Evolutionary conservation across 305 asterid genomes (phyloP).

Genomic region (Salvia sclarea): DNA sequence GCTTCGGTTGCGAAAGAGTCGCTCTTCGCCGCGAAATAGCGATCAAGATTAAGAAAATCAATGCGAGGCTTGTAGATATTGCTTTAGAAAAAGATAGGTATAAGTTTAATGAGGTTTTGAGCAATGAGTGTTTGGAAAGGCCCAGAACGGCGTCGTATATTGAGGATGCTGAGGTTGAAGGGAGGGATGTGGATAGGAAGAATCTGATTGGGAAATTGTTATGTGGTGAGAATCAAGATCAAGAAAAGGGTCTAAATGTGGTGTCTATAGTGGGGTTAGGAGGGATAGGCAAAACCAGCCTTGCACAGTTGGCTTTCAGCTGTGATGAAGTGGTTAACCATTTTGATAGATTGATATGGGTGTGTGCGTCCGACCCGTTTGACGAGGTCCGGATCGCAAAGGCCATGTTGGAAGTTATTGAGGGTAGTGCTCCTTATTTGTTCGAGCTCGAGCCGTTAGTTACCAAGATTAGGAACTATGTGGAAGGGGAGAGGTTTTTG

Average conservation of each 20-base stretch:
- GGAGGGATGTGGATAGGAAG: conserved; percentile 45
- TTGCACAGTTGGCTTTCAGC: conserved; percentile 50
- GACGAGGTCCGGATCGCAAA: conserved; percentile 49
- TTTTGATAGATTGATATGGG: conserved; percentile 49
- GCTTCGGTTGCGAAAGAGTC: conserved; percentile 36
- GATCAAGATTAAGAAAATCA: conserved; percentile 43
- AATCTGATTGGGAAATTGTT: conserved; percentile 41
- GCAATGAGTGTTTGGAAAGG: conserved; percentile 26
- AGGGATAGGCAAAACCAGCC: conserved; percentile 62
- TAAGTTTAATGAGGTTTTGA: conserved; percentile 28
- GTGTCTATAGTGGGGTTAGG: conserved; percentile 50
- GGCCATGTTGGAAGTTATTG: conserved; percentile 50
- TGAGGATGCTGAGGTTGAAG: conserved; percentile 40
- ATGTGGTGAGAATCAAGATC: conserved; percentile 28
- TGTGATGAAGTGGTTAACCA: conserved; percentile 22
- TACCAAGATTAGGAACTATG: conserved; percentile 29
- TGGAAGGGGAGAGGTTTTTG: conserved; percentile 43
- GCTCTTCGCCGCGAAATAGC: conserved; percentile 54
- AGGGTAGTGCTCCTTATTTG: conserved; percentile 37
- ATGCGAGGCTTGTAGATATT: conserved; percentile 44
- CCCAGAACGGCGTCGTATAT: conserved; percentile 41
- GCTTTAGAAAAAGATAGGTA: conserved; percentile 50
- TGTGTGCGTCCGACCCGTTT: conserved; percentile 53
- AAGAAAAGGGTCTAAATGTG: conserved; percentile 31
- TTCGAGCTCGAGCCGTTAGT: conserved; percentile 39